Base-by-base conservation (phyloP, 139 green algal genomes). In the Auxenochlorella pyrenoidosa region DNA sequence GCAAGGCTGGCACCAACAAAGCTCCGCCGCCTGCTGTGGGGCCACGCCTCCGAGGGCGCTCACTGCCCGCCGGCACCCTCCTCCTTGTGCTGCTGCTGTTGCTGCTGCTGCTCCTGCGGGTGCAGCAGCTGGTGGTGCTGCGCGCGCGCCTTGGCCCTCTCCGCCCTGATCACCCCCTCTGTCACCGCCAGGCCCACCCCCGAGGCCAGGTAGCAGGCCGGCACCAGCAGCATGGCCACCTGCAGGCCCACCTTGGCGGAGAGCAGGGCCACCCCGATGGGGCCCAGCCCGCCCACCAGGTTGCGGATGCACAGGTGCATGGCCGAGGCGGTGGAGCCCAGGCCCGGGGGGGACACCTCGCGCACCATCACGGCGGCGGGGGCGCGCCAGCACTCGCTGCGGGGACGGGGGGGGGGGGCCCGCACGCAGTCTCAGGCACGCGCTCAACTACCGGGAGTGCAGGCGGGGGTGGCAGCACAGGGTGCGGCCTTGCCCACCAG, bases 241-340 rank as follows among this genome's bases (percentile, higher is more conserved):
- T 96, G 94, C 83, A 98, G 92, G 2, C 94, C 32, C 36, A 75
- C 75, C 77, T 72, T 85, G 40, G n/a, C 79, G 26, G 92, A 86
- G 41, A 96, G 85, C 66, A 89, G 54, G 41, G 95, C 92, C 13
- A 97, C 92, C 51, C 81, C 87, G 22, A 98, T 87, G 68, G 96
- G 96, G 0, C 95, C 96, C 34, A 96, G 63, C 3, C 93, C 94
- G 43, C 94, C 96, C 65, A 97, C 73, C 41, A 98, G 85, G 89
- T 98, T 98, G 86, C 96, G 92, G 34, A 97, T 91, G 89, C 94
- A 96, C 30, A 98, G 92, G 91, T 98, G 96, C 32, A 97, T 79
- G 1, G 95, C 94, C 2, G 88, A 94, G 79, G 91, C 94, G 12
- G 95, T 95, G 43, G 94, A 94, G 30, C 93, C 94, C 87, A 96